phyloP scores from a whole-genome alignment of 164 flowering plant genomes.

The Brasenia schreberi region DNA sequence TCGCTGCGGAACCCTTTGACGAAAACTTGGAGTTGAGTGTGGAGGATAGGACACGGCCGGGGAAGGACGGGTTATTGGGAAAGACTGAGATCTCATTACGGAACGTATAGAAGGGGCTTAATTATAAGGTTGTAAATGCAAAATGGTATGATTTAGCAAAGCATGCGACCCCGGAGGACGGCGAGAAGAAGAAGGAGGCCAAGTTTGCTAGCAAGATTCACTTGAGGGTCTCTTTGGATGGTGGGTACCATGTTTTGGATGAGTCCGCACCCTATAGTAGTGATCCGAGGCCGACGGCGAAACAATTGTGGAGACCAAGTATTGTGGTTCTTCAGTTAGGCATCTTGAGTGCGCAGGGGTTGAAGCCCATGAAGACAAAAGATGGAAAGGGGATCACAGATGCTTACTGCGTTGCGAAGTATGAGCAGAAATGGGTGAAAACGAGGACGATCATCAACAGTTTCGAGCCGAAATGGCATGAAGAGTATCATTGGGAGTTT shows the following conservation, averaged over 20 bases:
- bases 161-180: constrained; percentile 5
- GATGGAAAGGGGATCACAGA: constrained; percentile 92
- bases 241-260: constrained; percentile 56
- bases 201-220: constrained; percentile 30
- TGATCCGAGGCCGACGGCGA: constrained; percentile 34
- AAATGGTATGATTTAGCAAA: constrained; percentile 38
- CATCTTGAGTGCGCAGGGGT: constrained; percentile 30
- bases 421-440: constrained; percentile 94
- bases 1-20: constrained; percentile 52
- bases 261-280: constrained; percentile 38
- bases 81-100: constrained; percentile 21
- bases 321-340: constrained; percentile 49
- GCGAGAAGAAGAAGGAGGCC: constrained; percentile 14
- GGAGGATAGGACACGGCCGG: constrained; percentile 14
- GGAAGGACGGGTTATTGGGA: constrained; percentile 31
- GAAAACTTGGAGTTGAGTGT: constrained; percentile 33
- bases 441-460: constrained; percentile 81
- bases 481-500: constrained; percentile 93
- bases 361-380: constrained; percentile 50
- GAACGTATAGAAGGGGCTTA: constrained; percentile 21
- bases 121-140: constrained; percentile 13
- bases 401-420: constrained; percentile 88
- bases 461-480: constrained; percentile 88
- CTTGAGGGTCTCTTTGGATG: constrained; percentile 37
- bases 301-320: constrained; percentile 25